These are phyloP conservation scores for Aspergillus asperescens DNA, from an alignment of 495 filamentous ascomycete species.

Conservation along the genomic window DNA sequence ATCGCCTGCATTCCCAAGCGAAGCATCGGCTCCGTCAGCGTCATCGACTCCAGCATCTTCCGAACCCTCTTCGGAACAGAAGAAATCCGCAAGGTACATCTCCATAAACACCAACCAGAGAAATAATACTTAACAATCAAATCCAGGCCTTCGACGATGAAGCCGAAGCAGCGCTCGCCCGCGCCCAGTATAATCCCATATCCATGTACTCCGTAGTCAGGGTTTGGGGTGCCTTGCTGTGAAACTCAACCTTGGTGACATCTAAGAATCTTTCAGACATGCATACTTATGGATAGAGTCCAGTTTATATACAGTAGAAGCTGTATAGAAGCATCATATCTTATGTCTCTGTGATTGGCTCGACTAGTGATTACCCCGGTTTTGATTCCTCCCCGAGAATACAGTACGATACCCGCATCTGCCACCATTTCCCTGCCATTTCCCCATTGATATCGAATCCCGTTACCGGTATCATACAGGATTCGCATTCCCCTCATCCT, in stretches of 20 bases:
- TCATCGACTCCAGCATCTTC: slow-evolving; percentile 48
- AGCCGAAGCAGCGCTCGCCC: slow-evolving; percentile 46
- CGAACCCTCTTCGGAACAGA: slow-evolving; percentile 46
- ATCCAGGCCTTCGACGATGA: slow-evolving; percentile 44
- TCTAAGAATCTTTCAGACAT: too few relatives aligned
- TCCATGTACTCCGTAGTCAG: slow-evolving; percentile 35
- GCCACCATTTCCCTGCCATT: neutral
- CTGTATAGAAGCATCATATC: too few relatives aligned
- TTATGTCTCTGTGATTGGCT: too few relatives aligned
- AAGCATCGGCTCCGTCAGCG: slow-evolving; percentile 34
- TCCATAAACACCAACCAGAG: neutral
- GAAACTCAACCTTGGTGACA: too few relatives aligned
- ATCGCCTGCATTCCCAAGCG: slow-evolving; percentile 6
- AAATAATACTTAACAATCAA: slow-evolving; percentile 1
- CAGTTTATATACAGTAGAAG: too few relatives aligned
- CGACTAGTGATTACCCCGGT: neutral
- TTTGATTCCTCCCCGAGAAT: neutral
- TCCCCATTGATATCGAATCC: too few relatives aligned
- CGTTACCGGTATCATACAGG: neutral
- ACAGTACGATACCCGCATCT: slow-evolving; percentile 1
- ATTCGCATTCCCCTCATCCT: neutral
- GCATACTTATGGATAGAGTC: too few relatives aligned
- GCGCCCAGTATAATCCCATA: slow-evolving; percentile 46
- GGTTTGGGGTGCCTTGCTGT: too few relatives aligned
- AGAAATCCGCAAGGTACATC: slow-evolving; percentile 42